Base-by-base conservation (phyloP, 2,329 filamentous ascomycete genomes). In the Exserohilum turcica region DNA sequence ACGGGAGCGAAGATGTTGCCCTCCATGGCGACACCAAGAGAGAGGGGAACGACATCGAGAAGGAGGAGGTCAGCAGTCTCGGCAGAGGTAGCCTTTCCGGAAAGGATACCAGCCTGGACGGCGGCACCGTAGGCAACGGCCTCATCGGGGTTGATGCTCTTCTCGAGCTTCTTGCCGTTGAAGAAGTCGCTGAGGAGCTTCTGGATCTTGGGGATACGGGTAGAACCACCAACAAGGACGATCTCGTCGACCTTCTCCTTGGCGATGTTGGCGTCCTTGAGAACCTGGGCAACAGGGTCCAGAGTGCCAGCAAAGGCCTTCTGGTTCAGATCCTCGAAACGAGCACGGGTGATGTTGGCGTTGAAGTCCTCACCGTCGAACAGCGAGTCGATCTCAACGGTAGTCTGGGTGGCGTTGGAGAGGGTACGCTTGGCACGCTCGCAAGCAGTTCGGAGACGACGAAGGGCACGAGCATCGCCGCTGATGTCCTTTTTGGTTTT, bases 141-240 rank as follows among this genome's bases (percentile, higher is more conserved):
- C 85, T 99, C 94, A 76, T 99, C 94, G 72, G 94, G 94, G 87
- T 99, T 99, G 84, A 97, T 97, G 84, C 90, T 94, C 82, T 97
- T 97, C 87, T 97, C 93, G 67, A 97, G 91, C 89, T 99, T 97
- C 91, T 99, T 99, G 81, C 92, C 92, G 78, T 95, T 90, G 83
- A 99, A 99, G 86, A 92, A 97, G 81, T 99, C 94, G 82, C 88
- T 92, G 67, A 99, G 88, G 66, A 99, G 89, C 87, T 97, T 97
- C 88, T 99, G 94, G 79, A 99, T 96, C 78, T 88, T 87, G 75
- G 94, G 94, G 71, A 99, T 99, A 91, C 94, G 94, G 74, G 94
- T 99, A 62, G 92, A 97, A 71, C 94, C 94, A 87, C 94, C 94
- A 74, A 99, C 94, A 73, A 99, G 90, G 72, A 99, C 94, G 66